Evolutionary conservation across 495 filamentous ascomycete genomes (phyloP), one percentile per base, ranked within the genome.

Genomic region (Neurospora tetrasperma): DNA sequence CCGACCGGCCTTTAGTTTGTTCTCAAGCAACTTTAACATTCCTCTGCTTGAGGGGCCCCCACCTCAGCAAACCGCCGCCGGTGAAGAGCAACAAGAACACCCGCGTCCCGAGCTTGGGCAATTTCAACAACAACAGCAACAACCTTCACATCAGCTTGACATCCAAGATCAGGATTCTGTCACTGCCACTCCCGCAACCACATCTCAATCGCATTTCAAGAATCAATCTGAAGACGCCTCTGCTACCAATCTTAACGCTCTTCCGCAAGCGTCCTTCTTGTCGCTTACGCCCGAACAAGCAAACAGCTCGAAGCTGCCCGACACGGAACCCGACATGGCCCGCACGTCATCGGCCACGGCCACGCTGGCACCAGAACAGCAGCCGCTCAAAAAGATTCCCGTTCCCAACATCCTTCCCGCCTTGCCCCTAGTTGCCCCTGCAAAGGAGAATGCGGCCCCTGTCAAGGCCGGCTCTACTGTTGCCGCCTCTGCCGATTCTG

Each of bases 341-440:
- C 68, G 54, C 44, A 79, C 76, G 76, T 42, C 74, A 54, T 42
- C 69, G 35, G 68, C 75, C 16, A 48, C 48, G 68, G 71, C 59
- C 10, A 62, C 73, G 27, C 31, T 71, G 38, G 23, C 70, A 31
- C 31, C 20, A 16, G 54, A 68, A 12, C 43, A 27, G 38, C 39
- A 71, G 9, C 66, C 42, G 14, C n/a, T 31, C 42, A 73, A 69
- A 41, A 69, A 42, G 41, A 41, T 48, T 3, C 41, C 74, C 5
- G n/a, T 71, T 39, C 70, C 78, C 14, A 77, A 74, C 11, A 72
- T 76, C 62, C 66, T 73, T 70, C 74, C 78, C 16, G 74, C 76
- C 39, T 48, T 76, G 16, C 74, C 79, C 1, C 75, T 62, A 14
- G 11, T 73, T 71, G 31, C 44, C 76, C 7, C 71, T 48, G 18